phyloP scores from a whole-genome alignment of 2,329 filamentous ascomycete species.

The Penicillium sp. region DNA sequence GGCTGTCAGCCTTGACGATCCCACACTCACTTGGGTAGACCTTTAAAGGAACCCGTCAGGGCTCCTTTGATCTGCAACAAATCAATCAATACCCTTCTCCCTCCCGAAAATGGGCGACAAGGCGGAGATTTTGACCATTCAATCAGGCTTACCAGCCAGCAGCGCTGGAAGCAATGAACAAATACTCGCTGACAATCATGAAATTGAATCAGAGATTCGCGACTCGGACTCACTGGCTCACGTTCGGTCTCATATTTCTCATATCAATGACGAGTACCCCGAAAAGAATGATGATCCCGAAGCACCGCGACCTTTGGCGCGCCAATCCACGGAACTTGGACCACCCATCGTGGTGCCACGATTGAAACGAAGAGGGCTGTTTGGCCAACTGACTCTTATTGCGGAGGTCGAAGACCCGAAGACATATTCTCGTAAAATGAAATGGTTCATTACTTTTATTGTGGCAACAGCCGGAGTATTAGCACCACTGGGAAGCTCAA shows the following conservation, averaged over 20 bases:
- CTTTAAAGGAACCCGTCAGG: background rate
- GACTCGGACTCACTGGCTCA: conserved; percentile 1
- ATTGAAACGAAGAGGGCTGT: conserved; percentile 66
- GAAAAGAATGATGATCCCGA: conserved; percentile 21
- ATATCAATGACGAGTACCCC: conserved; percentile 8
- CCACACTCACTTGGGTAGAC: background rate
- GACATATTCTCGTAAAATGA: conserved; percentile 70
- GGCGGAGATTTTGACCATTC: background rate
- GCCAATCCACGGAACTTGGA: conserved; percentile 27
- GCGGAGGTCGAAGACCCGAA: conserved; percentile 78
- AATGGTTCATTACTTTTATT: conserved; percentile 82
- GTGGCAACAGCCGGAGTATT: conserved; percentile 75
- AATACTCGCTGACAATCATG: background rate
- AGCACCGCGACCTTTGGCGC: conserved; percentile 10
- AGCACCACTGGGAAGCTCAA: conserved; percentile 80
- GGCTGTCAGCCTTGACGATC: background rate
- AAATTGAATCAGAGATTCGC: background rate
- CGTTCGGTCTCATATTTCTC: conserved; percentile 17
- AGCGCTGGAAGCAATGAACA: background rate
- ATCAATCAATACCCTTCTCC: background rate
- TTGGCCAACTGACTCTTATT: conserved; percentile 69
- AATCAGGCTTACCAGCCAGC: background rate
- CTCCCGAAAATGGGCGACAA: background rate
- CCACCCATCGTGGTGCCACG: conserved; percentile 52
- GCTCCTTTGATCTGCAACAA: background rate